Conservation (phyloP, 2,329 filamentous ascomycete genomes). For the Clarireedia monteithiana region DNA sequence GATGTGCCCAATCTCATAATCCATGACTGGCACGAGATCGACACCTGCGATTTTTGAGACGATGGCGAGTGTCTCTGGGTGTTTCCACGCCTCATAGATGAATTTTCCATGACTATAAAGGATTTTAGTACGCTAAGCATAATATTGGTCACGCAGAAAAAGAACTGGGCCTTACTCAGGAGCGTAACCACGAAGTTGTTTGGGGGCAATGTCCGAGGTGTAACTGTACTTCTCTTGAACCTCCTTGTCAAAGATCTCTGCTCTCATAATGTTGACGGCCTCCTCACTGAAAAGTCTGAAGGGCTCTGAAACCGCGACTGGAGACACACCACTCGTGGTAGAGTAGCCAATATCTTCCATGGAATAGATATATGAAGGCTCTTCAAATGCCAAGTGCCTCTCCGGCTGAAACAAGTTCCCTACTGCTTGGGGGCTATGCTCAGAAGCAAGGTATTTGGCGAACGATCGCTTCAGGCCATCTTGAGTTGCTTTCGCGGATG, state of each 20-base stretch:
- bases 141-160: constrained; percentile 2
- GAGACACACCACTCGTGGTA: constrained; percentile 50
- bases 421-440: constrained; percentile 19
- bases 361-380: constrained; percentile 42
- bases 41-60: constrained; percentile 50
- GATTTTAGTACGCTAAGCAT: constrained; percentile 9
- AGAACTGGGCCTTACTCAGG: constrained; percentile 38
- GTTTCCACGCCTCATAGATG: constrained; percentile 53
- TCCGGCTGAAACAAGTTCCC: constrained; percentile 41
- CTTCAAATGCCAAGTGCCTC: constrained; percentile 47
- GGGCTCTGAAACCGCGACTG: constrained; percentile 55
- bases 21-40: constrained; percentile 47
- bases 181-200: constrained; percentile 47
- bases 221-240: constrained; percentile 50
- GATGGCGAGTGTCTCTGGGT: constrained; percentile 43
- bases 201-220: constrained; percentile 50
- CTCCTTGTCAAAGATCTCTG: constrained; percentile 50
- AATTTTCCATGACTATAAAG: constrained; percentile 51
- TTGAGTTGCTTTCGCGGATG: constrained; percentile 24
- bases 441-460: constrained; percentile 26
- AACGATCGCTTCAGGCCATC: constrained; percentile 28
- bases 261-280: constrained; percentile 53
- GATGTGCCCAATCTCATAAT: constrained; percentile 51
- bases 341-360: constrained; percentile 55
- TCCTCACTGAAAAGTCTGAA: constrained; percentile 56